Percentiles rank a stretch among this genome's conserved stretches.
These are phyloP conservation scores for Rhodotorula taiwanensis DNA, from an alignment of 768 basidiomycete genomes.

Conservation along the genomic window DNA sequence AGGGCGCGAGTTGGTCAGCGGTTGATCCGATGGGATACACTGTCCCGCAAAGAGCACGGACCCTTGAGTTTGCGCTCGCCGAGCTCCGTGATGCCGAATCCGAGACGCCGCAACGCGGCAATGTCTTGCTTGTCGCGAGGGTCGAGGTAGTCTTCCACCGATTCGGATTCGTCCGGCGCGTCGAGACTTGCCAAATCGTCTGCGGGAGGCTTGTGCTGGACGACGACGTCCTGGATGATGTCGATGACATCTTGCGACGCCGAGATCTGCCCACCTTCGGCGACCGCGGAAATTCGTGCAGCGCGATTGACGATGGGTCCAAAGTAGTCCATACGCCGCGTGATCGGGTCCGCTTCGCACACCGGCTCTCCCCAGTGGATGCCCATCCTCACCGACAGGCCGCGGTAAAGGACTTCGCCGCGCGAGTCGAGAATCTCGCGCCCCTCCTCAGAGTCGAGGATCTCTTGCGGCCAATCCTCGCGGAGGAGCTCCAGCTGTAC, in stretches of 20 bases:
- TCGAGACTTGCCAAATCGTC: conserved; percentile 48
- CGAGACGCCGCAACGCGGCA: conserved; percentile 67
- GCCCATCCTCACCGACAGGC: conserved; percentile 93
- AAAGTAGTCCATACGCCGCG: conserved; percentile 68
- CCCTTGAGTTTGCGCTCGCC: conserved; percentile 93
- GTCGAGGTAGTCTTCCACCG: conserved; percentile 43
- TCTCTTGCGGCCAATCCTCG: conserved; percentile 84
- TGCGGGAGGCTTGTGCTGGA: conserved; percentile 58
- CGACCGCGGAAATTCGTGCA: conserved; percentile 70
- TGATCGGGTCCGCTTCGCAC: conserved; percentile 85
- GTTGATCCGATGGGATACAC: accelerated
- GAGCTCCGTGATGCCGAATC: conserved; percentile 62
- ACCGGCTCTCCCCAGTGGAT: conserved; percentile 86
- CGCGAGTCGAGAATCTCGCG: conserved; percentile 56
- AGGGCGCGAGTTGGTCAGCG: background rate
- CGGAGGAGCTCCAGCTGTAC: conserved; percentile 76
- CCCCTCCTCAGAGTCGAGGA: conserved; percentile 86
- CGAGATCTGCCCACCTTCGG: conserved; percentile 89
- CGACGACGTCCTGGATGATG: conserved; percentile 51
- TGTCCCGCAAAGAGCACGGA: background rate
- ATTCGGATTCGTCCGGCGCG: conserved; percentile 28
- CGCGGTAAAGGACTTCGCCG: conserved; percentile 68
- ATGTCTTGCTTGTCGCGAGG: conserved; percentile 49
- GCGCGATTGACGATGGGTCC: conserved; percentile 58
- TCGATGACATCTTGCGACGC: conserved; percentile 68